phyloP scores from a whole-genome alignment of 345 rosid species.

The Citrus medica region DNA sequence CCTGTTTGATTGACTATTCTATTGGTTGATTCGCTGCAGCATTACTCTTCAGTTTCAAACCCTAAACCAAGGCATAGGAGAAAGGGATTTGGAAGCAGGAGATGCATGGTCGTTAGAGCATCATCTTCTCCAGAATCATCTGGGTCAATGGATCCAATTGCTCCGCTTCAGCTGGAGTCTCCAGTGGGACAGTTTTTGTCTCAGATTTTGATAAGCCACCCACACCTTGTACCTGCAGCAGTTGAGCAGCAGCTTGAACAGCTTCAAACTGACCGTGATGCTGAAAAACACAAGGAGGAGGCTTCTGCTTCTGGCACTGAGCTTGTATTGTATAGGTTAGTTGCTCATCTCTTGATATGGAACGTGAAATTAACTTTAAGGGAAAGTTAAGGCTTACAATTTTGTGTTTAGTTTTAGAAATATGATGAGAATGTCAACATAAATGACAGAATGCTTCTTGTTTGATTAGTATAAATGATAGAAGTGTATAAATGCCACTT shows the following conservation, averaged over 20 bases:
- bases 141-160: conserved; percentile 39
- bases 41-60: conserved; percentile 22
- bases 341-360: background rate
- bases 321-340: conserved; percentile 77
- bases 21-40: conserved; percentile 31
- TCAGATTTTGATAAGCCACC: conserved; percentile 79
- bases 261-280: conserved; percentile 81
- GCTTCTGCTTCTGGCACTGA: conserved; percentile 68
- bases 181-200: conserved; percentile 90
- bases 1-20: conserved; percentile 2
- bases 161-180: conserved; percentile 84
- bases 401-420: background rate
- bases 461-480: background rate
- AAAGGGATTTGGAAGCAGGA: conserved; percentile 31
- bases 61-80: conserved; percentile 28
- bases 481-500: background rate
- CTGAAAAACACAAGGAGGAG: conserved; percentile 63
- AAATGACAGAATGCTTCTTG: background rate
- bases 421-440: background rate
- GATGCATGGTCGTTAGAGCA: conserved; percentile 49
- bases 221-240: conserved; percentile 94
- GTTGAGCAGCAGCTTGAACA: conserved; percentile 96
- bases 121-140: conserved; percentile 47
- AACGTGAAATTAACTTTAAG: background rate
- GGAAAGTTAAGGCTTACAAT: background rate